Conservation (phyloP, 441 rosid species). For the Omphalea diandra region DNA sequence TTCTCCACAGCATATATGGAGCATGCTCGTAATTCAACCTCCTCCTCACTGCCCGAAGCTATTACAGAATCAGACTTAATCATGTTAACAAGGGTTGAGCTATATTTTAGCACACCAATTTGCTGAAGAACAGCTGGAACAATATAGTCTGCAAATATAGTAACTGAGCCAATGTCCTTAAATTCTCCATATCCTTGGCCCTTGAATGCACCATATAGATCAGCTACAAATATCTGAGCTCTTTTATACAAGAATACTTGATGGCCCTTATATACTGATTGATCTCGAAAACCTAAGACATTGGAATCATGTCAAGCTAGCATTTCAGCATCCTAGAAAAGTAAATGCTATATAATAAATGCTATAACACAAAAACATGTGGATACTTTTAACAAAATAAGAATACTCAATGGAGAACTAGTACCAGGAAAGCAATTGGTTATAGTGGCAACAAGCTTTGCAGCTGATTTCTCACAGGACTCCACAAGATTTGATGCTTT, state of each 20-base stretch:
- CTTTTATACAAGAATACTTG: conserved; percentile 77
- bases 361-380: background rate
- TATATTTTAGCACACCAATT: conserved; percentile 71
- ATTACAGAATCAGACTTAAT: conserved; percentile 49
- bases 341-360: background rate
- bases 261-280: conserved; percentile 69
- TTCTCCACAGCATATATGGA: conserved; percentile 78
- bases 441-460: conserved; percentile 64
- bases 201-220: conserved; percentile 80
- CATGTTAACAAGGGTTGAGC: conserved; percentile 45
- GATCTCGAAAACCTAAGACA: conserved; percentile 64
- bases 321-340: conserved; percentile 9
- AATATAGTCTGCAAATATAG: conserved; percentile 79
- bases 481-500: conserved; percentile 69
- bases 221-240: conserved; percentile 81
- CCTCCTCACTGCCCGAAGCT: conserved; percentile 74
- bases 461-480: conserved; percentile 69
- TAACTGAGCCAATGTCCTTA: conserved; percentile 55
- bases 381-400: background rate
- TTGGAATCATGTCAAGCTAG: conserved; percentile 11
- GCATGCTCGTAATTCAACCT: conserved; percentile 79
- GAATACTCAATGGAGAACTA: background rate
- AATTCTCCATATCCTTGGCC: conserved; percentile 74
- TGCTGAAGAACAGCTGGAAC: conserved; percentile 75
- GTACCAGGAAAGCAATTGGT: conserved; percentile 68